Evolutionary conservation across 1,284 basidiomycete species (phyloP).

Genomic region (Hymenochaete sp.): DNA sequence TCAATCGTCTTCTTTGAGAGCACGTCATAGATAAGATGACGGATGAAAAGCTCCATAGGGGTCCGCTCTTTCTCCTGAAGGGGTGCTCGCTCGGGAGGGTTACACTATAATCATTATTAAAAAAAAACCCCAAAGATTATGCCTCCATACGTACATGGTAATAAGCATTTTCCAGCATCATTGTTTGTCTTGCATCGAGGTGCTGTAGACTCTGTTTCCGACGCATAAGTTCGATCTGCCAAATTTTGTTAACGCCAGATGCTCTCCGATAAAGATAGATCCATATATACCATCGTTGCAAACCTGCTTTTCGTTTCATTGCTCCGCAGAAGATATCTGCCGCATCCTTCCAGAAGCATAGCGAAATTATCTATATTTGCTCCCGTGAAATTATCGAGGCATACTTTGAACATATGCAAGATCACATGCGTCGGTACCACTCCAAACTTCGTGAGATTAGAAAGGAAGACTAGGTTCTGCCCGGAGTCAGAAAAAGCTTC

Average conservation of each 20-base stretch:
- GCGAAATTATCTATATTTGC: slow-evolving; percentile 93
- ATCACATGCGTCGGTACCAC: slow-evolving; percentile 91
- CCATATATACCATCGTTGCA: slow-evolving; percentile 62
- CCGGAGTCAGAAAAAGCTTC: slow-evolving; percentile 8
- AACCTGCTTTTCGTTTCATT: slow-evolving; percentile 86
- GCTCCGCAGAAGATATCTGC: slow-evolving; percentile 82
- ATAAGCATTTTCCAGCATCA: slow-evolving; percentile 96
- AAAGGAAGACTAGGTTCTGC: slow-evolving; percentile 84
- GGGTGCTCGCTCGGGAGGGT: slow-evolving; percentile 89
- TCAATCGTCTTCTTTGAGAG: slow-evolving; percentile 87
- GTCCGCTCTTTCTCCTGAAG: slow-evolving; percentile 80
- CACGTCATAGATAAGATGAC: slow-evolving; percentile 87
- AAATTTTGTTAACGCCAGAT: slow-evolving; percentile 9
- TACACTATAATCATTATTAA: slow-evolving; percentile 52
- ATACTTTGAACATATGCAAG: slow-evolving; percentile 94
- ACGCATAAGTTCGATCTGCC: slow-evolving; percentile 85
- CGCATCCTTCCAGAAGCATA: slow-evolving; percentile 88
- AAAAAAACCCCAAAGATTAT: neutral
- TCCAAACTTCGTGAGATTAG: slow-evolving; percentile 91
- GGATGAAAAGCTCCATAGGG: slow-evolving; percentile 87
- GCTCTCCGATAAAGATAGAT: slow-evolving; percentile 20
- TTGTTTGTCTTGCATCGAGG: slow-evolving; percentile 81
- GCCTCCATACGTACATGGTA: slow-evolving; percentile 61
- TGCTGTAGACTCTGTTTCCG: slow-evolving; percentile 91
- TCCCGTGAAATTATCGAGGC: slow-evolving; percentile 89